Percentiles rank a stretch among this genome's conserved stretches.
Conservation (phyloP, 2,329 filamentous ascomycete species). For the Zasmidium citrigriseum region DNA sequence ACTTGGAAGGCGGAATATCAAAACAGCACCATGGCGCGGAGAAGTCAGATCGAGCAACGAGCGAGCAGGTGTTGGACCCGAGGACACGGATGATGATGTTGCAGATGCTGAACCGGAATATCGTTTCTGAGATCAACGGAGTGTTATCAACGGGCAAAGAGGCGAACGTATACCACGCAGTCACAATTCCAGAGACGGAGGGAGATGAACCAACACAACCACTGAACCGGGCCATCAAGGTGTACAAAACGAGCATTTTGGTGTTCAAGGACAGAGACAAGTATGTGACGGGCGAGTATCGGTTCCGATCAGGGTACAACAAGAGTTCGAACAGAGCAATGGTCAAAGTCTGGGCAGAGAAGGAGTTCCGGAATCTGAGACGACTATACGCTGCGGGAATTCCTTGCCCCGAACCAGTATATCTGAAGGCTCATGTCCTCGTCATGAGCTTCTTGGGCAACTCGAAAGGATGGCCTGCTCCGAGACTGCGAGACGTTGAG, state of each 20-base stretch:
- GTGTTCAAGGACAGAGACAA: slow-evolving; percentile 97
- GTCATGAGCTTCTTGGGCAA: slow-evolving; percentile 94
- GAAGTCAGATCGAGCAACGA: slow-evolving; percentile 87
- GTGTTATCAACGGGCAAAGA: slow-evolving; percentile 97
- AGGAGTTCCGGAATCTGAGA: slow-evolving; percentile 92
- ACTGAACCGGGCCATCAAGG: slow-evolving; percentile 86
- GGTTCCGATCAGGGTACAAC: slow-evolving; percentile 87
- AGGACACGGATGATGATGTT: slow-evolving; percentile 92
- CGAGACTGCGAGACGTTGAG: slow-evolving; percentile 82
- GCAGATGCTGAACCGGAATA: slow-evolving; percentile 90
- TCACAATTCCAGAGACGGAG: slow-evolving; percentile 60
- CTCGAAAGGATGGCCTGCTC: slow-evolving; percentile 82
- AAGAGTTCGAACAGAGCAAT: slow-evolving; percentile 95
- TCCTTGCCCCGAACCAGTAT: slow-evolving; percentile 84
- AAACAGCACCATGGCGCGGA: slow-evolving; percentile 56
- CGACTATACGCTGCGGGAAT: slow-evolving; percentile 82
- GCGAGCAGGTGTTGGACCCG: slow-evolving; percentile 91
- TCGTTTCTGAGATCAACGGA: slow-evolving; percentile 89
- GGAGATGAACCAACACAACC: slow-evolving; percentile 47
- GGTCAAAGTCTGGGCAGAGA: slow-evolving; percentile 99
- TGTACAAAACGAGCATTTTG: slow-evolving; percentile 97
- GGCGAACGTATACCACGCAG: slow-evolving; percentile 94
- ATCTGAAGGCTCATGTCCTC: slow-evolving; percentile 88
- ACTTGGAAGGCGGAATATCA: slow-evolving; percentile 54
- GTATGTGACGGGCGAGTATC: slow-evolving; percentile 91